A percentile compares a stretch with the other conserved stretches of the same genome.
Conservation (phyloP, 352 stramenopile genomes). For the Globisporangium uncinulatum region DNA sequence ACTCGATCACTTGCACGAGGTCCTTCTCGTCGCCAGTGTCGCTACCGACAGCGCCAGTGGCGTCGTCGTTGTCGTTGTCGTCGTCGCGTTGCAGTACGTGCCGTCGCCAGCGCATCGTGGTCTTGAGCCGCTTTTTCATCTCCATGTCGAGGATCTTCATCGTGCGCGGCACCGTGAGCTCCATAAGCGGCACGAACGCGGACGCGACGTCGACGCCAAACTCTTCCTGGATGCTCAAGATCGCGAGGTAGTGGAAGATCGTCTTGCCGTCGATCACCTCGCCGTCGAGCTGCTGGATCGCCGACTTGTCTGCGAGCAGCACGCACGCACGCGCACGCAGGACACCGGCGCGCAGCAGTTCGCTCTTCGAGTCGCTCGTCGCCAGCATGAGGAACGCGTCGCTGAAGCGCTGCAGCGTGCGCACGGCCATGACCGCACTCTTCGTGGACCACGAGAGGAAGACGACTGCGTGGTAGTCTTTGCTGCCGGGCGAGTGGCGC, state of each 20-base stretch:
- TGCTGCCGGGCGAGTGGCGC: conserved; percentile 23
- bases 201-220: conserved; percentile 33
- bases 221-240: conserved; percentile 56
- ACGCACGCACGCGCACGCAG: conserved; percentile 46
- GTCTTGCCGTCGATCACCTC: conserved; percentile 51
- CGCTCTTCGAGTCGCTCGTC: conserved; percentile 40
- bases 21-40: conserved; percentile 5
- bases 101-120: conserved; percentile 7
- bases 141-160: conserved; percentile 69
- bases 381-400: conserved; percentile 61
- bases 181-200: conserved; percentile 48
- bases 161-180: conserved; percentile 53
- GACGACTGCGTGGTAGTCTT: conserved; percentile 45
- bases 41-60: conserved; percentile 6
- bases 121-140: conserved; percentile 37
- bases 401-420: conserved; percentile 31
- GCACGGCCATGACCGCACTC: conserved; percentile 14
- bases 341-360: conserved; percentile 55
- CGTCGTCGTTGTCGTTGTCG: conserved; percentile 3
- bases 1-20: conserved; percentile 2
- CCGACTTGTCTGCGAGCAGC: conserved; percentile 48
- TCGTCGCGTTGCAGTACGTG: conserved; percentile 5
- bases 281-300: conserved; percentile 49
- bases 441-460: conserved; percentile 59
- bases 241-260: conserved; percentile 63